These are phyloP conservation scores for Microdochium paspali DNA, from an alignment of 2,329 filamentous ascomycete genomes.

Conservation along the genomic window DNA sequence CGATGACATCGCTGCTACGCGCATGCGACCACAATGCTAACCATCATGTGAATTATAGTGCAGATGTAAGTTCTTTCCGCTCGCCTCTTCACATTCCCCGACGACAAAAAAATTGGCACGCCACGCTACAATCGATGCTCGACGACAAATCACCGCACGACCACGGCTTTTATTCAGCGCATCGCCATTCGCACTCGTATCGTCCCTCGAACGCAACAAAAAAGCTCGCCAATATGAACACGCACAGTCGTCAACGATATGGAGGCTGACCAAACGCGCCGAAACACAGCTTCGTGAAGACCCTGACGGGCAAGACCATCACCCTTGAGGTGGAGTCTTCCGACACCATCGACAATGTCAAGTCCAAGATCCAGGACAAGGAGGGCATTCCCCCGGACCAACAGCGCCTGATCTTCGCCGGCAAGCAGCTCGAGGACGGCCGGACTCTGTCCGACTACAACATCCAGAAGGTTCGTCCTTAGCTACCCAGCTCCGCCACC, in stretches of 20 bases:
- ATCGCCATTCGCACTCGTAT: too few relatives aligned
- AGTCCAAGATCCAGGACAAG: slow-evolving; percentile 99
- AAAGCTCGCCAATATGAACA: too few relatives aligned
- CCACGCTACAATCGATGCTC: too few relatives aligned
- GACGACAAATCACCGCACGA: slow-evolving; percentile 1
- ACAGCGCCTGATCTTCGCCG: slow-evolving; percentile 97
- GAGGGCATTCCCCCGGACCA: slow-evolving; percentile 97
- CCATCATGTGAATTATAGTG: slow-evolving; percentile 46
- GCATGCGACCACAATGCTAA: slow-evolving; percentile 32
- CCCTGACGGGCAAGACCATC: slow-evolving; percentile 99
- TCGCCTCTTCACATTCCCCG: slow-evolving; percentile 7
- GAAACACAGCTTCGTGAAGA: slow-evolving; percentile 88
- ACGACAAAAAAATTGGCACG: too few relatives aligned
- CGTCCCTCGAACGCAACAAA: too few relatives aligned
- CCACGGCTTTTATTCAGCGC: too few relatives aligned
- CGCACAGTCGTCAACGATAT: slow-evolving; percentile 2
- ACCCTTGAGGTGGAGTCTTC: slow-evolving; percentile 98
- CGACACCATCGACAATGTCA: slow-evolving; percentile 99
- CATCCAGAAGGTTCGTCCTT: slow-evolving; percentile 81
- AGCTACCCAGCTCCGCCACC: neutral
- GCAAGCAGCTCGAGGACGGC: slow-evolving; percentile 98
- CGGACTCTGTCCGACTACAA: slow-evolving; percentile 97
- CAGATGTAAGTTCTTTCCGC: slow-evolving; percentile 74
- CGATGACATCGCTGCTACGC: slow-evolving; percentile 12
- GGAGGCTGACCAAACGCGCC: slow-evolving; percentile 13